Evolutionary conservation across 495 filamentous ascomycete genomes (phyloP).

Genomic region (Xylaria curta): DNA sequence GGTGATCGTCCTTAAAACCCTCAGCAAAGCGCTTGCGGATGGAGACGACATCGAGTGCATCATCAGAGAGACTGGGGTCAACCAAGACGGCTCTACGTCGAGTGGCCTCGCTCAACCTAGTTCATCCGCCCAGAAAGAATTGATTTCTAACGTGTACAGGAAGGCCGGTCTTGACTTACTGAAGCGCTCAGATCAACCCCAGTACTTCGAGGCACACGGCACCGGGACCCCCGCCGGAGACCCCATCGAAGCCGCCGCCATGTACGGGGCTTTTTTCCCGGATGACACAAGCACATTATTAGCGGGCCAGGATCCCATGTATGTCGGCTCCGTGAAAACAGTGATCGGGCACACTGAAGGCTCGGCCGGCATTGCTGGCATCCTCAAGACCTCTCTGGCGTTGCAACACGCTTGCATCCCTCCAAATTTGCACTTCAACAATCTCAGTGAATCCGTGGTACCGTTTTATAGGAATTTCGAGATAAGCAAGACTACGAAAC

Average conservation of each 20-base stretch:
- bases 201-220: constrained; percentile 46
- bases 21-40: constrained; percentile 50
- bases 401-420: neutral
- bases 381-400: neutral
- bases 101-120: neutral
- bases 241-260: no score
- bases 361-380: no score
- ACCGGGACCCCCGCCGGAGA: constrained; percentile 46
- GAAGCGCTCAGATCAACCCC: constrained; percentile 44
- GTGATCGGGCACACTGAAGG: no score
- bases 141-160: constrained; percentile 23
- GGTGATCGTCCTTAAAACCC: constrained; percentile 46
- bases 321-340: no score
- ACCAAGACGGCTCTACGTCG: neutral
- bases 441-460: neutral
- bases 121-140: neutral
- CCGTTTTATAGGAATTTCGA: constrained; percentile 8
- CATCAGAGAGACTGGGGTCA: constrained; percentile 7
- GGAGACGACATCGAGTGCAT: neutral
- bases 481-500: neutral
- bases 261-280: no score
- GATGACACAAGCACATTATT: no score
- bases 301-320: no score
- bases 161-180: constrained; percentile 45
- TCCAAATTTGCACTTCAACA: constrained; percentile 8